Conservation (phyloP, 345 rosid species). For the Limnanthes douglasii region DNA sequence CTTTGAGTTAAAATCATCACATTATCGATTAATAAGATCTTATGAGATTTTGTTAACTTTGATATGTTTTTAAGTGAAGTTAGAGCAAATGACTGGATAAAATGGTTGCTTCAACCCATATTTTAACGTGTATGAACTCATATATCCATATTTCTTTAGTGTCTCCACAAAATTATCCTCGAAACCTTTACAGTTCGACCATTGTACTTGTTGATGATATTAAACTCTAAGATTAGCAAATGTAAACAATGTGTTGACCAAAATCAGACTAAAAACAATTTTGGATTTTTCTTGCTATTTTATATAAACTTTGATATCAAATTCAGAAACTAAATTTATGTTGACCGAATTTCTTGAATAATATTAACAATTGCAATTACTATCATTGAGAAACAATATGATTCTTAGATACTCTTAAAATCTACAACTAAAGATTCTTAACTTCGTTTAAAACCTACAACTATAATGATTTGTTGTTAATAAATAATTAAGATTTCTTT, state of each 20-base stretch:
- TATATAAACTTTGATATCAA: too few species aligned
- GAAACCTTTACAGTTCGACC: slow-evolving; percentile 51
- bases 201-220: slow-evolving; percentile 45
- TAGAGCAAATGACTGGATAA: slow-evolving; percentile 94
- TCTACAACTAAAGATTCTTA: too few species aligned
- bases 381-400: too few species aligned
- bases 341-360: too few species aligned
- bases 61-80: slow-evolving; percentile 61
- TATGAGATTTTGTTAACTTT: slow-evolving; percentile 57
- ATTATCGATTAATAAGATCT: slow-evolving; percentile 71
- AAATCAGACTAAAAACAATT: too few species aligned
- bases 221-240: slow-evolving; percentile 5
- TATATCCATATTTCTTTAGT: slow-evolving; percentile 68
- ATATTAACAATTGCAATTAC: not conserved
- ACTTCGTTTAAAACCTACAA: too few species aligned
- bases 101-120: slow-evolving; percentile 75
- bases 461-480: too few species aligned
- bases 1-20: slow-evolving; percentile 49
- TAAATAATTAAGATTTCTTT: too few species aligned
- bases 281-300: too few species aligned
- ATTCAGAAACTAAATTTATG: not conserved
- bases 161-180: slow-evolving; percentile 70
- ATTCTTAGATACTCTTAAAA: too few species aligned
- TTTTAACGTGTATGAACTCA: slow-evolving; percentile 64
- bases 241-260: too few species aligned